A percentile compares a stretch with the other conserved stretches of the same genome.
These are phyloP conservation scores for Metschnikowia bowlesiae DNA, from an alignment of 805 yeast genomes.

Conservation along the genomic window DNA sequence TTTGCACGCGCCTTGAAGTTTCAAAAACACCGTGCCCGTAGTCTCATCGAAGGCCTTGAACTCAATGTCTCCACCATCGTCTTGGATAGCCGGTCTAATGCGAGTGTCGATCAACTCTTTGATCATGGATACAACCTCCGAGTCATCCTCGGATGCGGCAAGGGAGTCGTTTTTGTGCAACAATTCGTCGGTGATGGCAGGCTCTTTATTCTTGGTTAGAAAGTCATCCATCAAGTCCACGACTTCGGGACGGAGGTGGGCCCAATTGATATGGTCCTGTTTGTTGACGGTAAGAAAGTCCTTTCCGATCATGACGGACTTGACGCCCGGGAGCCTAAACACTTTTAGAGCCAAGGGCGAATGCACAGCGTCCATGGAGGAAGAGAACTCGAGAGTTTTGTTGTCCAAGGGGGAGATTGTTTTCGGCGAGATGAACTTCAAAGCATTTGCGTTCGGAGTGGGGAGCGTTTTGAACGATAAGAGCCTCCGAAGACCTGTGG, in stretches of 20 bases:
- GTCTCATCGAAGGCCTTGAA: constrained; percentile 82
- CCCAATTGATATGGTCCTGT: constrained; percentile 60
- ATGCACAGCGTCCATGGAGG: constrained; percentile 49
- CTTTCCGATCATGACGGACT: constrained; percentile 68
- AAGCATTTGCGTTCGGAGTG: constrained; percentile 74
- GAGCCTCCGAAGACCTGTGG: constrained; percentile 14
- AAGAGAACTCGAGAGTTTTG: constrained; percentile 50
- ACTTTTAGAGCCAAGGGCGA: constrained; percentile 63
- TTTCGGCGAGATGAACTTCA: constrained; percentile 56
- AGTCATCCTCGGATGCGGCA: constrained; percentile 47
- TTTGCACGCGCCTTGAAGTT: constrained; percentile 93
- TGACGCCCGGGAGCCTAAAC: constrained; percentile 61
- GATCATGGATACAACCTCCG: constrained; percentile 81
- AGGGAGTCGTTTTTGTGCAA: constrained; percentile 37
- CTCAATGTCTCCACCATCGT: constrained; percentile 97
- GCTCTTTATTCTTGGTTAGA: constrained; percentile 35
- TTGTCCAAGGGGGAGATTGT: constrained; percentile 43
- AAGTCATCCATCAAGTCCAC: constrained; percentile 57
- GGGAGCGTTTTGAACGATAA: constrained; percentile 44
- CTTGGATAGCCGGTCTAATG: constrained; percentile 96
- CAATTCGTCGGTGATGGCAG: constrained; percentile 38
- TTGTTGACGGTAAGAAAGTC: constrained; percentile 71
- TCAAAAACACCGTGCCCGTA: constrained; percentile 81
- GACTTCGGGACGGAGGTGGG: constrained; percentile 48
- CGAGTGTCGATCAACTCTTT: constrained; percentile 90